Base-by-base conservation (phyloP, 2,329 filamentous ascomycete species). In the Cephalotrichum gorgonifer region DNA sequence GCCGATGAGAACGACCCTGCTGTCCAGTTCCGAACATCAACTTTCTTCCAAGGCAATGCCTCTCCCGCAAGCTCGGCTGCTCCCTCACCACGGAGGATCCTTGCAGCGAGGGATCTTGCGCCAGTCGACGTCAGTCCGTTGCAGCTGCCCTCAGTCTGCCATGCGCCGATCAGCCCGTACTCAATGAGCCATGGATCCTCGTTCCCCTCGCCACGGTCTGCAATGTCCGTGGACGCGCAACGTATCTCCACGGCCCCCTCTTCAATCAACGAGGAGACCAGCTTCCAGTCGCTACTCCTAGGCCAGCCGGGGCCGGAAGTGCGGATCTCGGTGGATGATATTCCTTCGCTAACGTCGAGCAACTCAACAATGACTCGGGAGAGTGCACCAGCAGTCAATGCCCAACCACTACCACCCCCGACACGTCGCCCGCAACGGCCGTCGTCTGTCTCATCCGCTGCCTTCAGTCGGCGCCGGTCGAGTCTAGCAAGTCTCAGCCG, bases 401-500 rank as follows among this genome's bases (percentile, higher is more conserved):
- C 69, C 54, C 70, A 74, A 30, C 70, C 75, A 53, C 71, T 72
- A 7, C 71, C 73, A 43, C 63, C 71, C 39, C 67, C 67, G 3
- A 30, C 26, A 4, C 66, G 73, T 28, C 68, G 71, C 15, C 75
- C 79, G 20, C 76, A 81, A 54, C 74, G 80, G 4, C 81, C 80
- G 1, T 74, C 77, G 5, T 84, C 80, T 0, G 75, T 83, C 26
- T 81, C 77, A 2, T 75, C 76, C 12, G 71, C 75, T 11, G 74
- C 77, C 3, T 83, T 83, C 52, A 83, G 82, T 22, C 79, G 82
- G 39, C 81, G 88, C 58, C 78, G 86, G 48, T 85, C 83, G 4
- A 90, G 86, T 59, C 76, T 91, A 54, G 85, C 81, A 27, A 89
- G 86, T 58, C 70, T 91, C 27, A 88, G 85, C 54, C 79, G 86